Evolutionary conservation across 2,329 filamentous ascomycete species (phyloP).

Genomic region (Coniochaeta sp.): DNA sequence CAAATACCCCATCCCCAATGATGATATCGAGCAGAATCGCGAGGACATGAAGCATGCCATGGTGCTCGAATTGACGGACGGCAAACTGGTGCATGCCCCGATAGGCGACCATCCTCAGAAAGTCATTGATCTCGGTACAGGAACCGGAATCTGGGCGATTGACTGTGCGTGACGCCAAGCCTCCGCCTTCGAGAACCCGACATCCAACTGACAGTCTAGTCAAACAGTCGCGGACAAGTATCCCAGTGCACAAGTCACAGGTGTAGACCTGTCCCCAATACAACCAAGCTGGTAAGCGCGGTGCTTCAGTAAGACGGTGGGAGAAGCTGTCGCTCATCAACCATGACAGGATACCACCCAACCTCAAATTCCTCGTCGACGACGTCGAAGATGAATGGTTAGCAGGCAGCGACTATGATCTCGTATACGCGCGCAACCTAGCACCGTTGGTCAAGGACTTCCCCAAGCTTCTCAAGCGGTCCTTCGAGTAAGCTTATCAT

Average conservation of each 20-base stretch:
- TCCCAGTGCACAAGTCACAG: constrained; percentile 14
- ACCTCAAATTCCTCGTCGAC: constrained; percentile 44
- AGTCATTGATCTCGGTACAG: background rate
- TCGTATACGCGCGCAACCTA: constrained; percentile 47
- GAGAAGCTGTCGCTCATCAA: background rate
- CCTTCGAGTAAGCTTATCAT: constrained; percentile 28
- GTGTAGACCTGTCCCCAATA: constrained; percentile 15
- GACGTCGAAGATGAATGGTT: constrained; percentile 48
- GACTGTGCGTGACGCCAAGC: constrained; percentile 13
- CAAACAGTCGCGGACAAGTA: constrained; percentile 9
- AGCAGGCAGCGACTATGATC: constrained; percentile 40
- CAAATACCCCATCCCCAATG: constrained; percentile 34
- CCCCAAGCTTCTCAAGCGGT: constrained; percentile 32
- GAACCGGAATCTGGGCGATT: constrained; percentile 41
- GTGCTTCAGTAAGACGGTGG: background rate
- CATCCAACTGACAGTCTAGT: background rate
- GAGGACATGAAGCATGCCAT: constrained; percentile 34
- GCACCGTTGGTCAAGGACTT: constrained; percentile 45
- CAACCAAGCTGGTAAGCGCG: constrained; percentile 14
- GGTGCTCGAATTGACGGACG: constrained; percentile 29
- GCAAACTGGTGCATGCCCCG: background rate
- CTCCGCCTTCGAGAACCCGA: background rate
- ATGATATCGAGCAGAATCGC: constrained; percentile 31
- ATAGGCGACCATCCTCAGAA: constrained; percentile 1
- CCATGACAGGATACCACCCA: constrained; percentile 34